phyloP scores from a whole-genome alignment of 495 filamentous ascomycete species.

The Penicillium waksmanii region DNA sequence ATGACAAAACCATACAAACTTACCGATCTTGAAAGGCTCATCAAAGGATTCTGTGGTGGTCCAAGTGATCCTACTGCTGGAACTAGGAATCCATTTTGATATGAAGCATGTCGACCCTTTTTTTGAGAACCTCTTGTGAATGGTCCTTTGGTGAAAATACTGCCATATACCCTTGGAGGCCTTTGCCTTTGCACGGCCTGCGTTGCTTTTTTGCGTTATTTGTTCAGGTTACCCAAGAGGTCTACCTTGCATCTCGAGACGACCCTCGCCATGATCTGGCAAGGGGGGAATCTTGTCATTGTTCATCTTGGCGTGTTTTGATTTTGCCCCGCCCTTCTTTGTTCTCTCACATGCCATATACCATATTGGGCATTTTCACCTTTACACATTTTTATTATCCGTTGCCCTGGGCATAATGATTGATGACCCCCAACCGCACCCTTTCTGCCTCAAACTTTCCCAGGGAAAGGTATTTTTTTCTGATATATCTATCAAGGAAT shows the following conservation, averaged over 20 bases:
- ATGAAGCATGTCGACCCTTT: neutral
- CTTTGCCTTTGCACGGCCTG: neutral
- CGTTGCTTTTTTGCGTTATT: slow-evolving; percentile 1
- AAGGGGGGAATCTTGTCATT: slow-evolving; percentile 9
- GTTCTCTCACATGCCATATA: slow-evolving; percentile 27
- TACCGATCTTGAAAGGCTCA: slow-evolving; percentile 68
- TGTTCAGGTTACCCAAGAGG: neutral
- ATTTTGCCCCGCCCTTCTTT: slow-evolving; percentile 12
- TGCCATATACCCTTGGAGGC: slow-evolving; percentile 23
- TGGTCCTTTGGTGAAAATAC: slow-evolving; percentile 3
- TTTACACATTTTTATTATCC: slow-evolving; percentile 18
- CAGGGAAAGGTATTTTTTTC: slow-evolving; percentile 6
- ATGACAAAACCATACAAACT: slow-evolving; percentile 82
- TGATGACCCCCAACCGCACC: slow-evolving; percentile 22
- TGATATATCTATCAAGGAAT: slow-evolving; percentile 1
- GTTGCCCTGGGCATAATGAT: slow-evolving; percentile 30
- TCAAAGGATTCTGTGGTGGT: slow-evolving; percentile 61
- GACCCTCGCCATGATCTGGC: slow-evolving; percentile 1
- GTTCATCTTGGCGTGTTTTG: slow-evolving; percentile 13
- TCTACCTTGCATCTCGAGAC: slow-evolving; percentile 12
- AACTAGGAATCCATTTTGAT: slow-evolving; percentile 1
- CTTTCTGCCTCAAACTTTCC: slow-evolving; percentile 4
- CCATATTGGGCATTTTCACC: slow-evolving; percentile 23
- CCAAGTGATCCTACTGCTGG: slow-evolving; percentile 3
- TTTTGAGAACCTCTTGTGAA: slow-evolving; percentile 9